A percentile compares a stretch with the other conserved stretches of the same genome.
Evolutionary conservation across 192 early-diverging fungal species (phyloP).

Genomic region (Anaeromyces robustus): DNA sequence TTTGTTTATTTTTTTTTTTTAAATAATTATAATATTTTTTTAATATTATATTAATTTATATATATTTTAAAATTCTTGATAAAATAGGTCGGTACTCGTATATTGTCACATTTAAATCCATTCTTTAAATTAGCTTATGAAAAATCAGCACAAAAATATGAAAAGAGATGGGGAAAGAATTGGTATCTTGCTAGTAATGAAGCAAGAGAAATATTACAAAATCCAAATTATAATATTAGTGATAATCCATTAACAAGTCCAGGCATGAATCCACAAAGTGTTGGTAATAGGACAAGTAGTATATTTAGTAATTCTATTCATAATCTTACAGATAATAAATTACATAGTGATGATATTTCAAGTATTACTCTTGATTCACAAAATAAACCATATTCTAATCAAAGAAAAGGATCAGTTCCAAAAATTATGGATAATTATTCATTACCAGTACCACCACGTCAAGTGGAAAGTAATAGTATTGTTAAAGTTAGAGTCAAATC

Average conservation of each 20-base stretch:
- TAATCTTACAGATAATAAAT: neutral
- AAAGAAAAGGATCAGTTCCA: neutral
- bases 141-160: neutral
- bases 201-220: neutral
- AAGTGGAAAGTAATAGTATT: neutral
- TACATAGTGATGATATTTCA: neutral
- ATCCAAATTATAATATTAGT: neutral
- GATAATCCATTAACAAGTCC: no score
- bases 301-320: neutral
- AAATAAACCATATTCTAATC: neutral
- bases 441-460: neutral
- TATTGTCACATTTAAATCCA: neutral
- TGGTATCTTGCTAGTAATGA: neutral
- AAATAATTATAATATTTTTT: no score
- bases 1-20: no score
- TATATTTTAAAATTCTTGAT: no score
- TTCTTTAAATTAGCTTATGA: neutral
- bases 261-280: no score
- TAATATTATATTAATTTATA: no score
- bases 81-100: neutral
- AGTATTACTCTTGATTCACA: neutral
- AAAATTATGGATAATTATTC: neutral
- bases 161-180: neutral
- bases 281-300: neutral
- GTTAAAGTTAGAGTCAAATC: neutral